Conservation (phyloP, 768 basidiomycete species). For the Phallus indusiatus region DNA sequence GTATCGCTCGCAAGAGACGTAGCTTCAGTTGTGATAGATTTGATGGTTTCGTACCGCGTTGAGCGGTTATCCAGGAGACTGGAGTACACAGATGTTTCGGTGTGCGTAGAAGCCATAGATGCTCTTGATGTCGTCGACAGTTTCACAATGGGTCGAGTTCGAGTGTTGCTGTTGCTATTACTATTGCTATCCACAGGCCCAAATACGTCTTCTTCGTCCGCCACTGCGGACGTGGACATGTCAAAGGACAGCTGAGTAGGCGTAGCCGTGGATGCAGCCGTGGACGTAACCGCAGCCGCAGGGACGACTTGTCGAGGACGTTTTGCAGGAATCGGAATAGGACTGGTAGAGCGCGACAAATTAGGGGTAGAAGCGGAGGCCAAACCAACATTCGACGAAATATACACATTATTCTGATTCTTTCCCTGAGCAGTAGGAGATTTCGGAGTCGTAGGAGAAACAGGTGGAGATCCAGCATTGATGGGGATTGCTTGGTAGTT, state of each 20-base stretch:
- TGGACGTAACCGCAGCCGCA: background rate
- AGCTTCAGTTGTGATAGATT: slow-evolving; percentile 74
- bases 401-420: background rate
- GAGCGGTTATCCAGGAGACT: slow-evolving; percentile 43
- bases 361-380: slow-evolving; percentile 59
- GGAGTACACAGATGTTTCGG: slow-evolving; percentile 39
- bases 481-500: background rate
- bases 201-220: slow-evolving; percentile 11
- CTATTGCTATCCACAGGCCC: slow-evolving; percentile 20
- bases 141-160: slow-evolving; percentile 9
- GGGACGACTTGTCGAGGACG: background rate
- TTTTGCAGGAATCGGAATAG: background rate
- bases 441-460: background rate
- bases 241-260: slow-evolving; percentile 4
- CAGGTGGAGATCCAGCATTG: background rate
- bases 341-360: slow-evolving; percentile 19
- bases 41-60: slow-evolving; percentile 56
- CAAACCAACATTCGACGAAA: slow-evolving; percentile 8
- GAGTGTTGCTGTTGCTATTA: slow-evolving; percentile 24
- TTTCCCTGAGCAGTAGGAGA: background rate
- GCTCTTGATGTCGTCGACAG: slow-evolving; percentile 5
- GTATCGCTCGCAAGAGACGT: slow-evolving; percentile 54
- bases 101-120: slow-evolving; percentile 11
- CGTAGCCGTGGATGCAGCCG: background rate
- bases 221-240: slow-evolving; percentile 28